Evolutionary conservation across 306 rosid genomes (phyloP).

Genomic region (Ziziphus jujuba): DNA sequence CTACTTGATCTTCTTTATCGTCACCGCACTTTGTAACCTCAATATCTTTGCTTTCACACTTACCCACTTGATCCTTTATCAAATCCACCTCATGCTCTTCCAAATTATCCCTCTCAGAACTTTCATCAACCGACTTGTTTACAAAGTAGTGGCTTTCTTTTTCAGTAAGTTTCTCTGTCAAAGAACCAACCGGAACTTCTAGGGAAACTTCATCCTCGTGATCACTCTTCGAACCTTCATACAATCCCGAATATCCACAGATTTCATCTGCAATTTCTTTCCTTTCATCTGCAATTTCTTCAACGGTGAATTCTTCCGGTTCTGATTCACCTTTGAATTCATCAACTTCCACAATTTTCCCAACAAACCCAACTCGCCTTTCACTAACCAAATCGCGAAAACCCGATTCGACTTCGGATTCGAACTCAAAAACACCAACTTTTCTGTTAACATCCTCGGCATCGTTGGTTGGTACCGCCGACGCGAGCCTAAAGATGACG

Average conservation of each 20-base stretch:
- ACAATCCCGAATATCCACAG: conserved; percentile 17
- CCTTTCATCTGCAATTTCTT: conserved; percentile 18
- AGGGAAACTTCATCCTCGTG: conserved; percentile 14
- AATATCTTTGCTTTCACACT: conserved; percentile 14
- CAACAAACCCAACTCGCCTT: conserved; percentile 30
- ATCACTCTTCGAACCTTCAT: conserved; percentile 13
- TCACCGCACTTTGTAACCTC: conserved; percentile 25
- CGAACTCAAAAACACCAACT: conserved; percentile 13
- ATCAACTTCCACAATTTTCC: conserved; percentile 29
- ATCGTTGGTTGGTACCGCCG: conserved; percentile 26
- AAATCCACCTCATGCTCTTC: conserved; percentile 28
- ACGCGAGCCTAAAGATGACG: conserved; percentile 36
- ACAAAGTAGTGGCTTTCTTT: conserved; percentile 11
- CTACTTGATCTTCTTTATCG: conserved; percentile 16
- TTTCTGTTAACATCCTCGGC: neutral
- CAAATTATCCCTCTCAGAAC: conserved; percentile 12
- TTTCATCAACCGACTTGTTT: conserved; percentile 23
- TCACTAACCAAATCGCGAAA: conserved; percentile 29
- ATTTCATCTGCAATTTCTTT: neutral
- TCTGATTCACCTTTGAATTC: conserved; percentile 26
- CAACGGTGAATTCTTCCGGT: conserved; percentile 19
- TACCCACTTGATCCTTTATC: conserved; percentile 16
- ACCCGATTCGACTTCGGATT: conserved; percentile 25
- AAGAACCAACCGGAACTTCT: conserved; percentile 30
- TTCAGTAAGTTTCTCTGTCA: conserved; percentile 26